Percentiles rank a stretch among this genome's conserved stretches.
Evolutionary conservation across 768 basidiomycete species (phyloP).

Genomic region (Mrakia hoshinonis): DNA sequence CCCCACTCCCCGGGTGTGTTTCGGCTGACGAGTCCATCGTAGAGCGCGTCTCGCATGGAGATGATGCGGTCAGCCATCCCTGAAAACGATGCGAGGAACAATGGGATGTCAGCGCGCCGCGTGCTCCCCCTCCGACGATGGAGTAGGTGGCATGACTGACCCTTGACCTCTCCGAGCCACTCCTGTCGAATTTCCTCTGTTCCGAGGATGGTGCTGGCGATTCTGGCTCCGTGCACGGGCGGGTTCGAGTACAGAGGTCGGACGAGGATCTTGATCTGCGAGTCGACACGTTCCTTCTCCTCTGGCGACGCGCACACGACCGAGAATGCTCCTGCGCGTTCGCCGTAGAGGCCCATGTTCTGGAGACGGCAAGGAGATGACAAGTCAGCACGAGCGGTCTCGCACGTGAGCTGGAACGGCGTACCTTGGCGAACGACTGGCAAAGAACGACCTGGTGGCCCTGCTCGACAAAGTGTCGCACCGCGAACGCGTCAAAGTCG

Average conservation of each 20-base stretch:
- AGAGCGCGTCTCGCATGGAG: constrained; percentile 78
- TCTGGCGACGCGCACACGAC: constrained; percentile 45
- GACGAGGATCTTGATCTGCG: constrained; percentile 89
- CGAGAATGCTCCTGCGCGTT: constrained; percentile 96
- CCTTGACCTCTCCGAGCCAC: constrained; percentile 84
- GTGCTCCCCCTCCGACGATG: neutral
- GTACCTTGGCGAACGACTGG: constrained; percentile 85
- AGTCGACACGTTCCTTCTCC: constrained; percentile 71
- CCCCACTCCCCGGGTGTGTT: constrained; percentile 91
- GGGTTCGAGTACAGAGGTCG: constrained; percentile 98
- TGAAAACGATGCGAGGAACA: constrained; percentile 21
- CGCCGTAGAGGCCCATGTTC: constrained; percentile 98
- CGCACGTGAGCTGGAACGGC: constrained; percentile 6
- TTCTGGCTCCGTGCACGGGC: constrained; percentile 77
- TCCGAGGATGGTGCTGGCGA: constrained; percentile 74
- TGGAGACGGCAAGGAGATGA: constrained; percentile 24
- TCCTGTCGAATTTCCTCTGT: constrained; percentile 64
- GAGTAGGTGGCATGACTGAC: neutral
- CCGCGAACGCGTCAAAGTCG: constrained; percentile 81
- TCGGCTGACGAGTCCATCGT: constrained; percentile 50
- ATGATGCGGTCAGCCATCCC: constrained; percentile 94
- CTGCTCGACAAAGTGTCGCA: constrained; percentile 83
- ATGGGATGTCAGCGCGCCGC: neutral
- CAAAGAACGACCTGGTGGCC: constrained; percentile 84
- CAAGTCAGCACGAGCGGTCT: neutral